Conservation (phyloP, 2,329 filamentous ascomycete genomes). For the Dothideomycetes sp. region DNA sequence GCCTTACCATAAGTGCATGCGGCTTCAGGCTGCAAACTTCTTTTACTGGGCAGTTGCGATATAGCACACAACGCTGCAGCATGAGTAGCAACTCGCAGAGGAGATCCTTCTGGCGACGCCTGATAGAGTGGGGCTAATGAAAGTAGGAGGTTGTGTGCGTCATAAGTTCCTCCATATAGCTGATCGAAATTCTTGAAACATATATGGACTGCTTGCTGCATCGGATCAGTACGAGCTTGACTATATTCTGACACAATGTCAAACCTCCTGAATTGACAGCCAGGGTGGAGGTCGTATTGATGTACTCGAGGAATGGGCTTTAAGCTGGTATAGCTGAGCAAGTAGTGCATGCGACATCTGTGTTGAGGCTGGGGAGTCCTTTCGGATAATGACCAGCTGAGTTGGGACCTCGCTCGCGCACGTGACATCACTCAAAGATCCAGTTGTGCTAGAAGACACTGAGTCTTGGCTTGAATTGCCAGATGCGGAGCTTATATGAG, state of each 20-base stretch:
- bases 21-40: slow-evolving; percentile 1
- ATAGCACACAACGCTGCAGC: slow-evolving; percentile 7
- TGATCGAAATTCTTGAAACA: slow-evolving; percentile 7
- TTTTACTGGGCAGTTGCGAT: slow-evolving; percentile 3
- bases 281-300: neutral
- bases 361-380: too few species aligned
- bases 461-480: too few species aligned
- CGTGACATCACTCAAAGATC: too few species aligned
- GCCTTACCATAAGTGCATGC: slow-evolving; percentile 4
- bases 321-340: neutral
- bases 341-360: neutral
- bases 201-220: slow-evolving; percentile 5
- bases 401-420: too few species aligned
- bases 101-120: neutral
- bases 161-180: neutral
- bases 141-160: slow-evolving; percentile 3
- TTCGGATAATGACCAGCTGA: too few species aligned
- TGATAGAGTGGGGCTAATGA: slow-evolving; percentile 6
- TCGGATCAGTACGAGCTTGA: too few species aligned
- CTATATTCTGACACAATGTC: too few species aligned
- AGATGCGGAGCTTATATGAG: too few species aligned
- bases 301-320: neutral
- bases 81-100: slow-evolving; percentile 4
- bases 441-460: too few species aligned
- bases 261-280: slow-evolving; percentile 6